Conservation (phyloP, 2,329 filamentous ascomycete genomes). For the Bipolaris oryzae region DNA sequence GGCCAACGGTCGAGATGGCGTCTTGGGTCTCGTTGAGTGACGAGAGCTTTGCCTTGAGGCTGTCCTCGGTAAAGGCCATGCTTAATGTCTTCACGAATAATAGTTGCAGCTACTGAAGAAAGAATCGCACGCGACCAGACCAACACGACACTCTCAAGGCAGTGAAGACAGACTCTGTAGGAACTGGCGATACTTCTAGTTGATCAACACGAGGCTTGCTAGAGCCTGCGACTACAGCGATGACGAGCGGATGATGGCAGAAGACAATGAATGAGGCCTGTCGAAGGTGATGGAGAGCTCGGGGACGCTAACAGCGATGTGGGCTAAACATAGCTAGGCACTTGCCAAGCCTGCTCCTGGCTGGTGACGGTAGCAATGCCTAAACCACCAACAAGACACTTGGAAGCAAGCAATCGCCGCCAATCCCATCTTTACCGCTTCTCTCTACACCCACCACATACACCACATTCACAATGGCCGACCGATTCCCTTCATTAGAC, state of each 20-base stretch:
- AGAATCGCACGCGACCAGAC: conserved; percentile 31
- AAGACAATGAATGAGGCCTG: conserved; percentile 19
- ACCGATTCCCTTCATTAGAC: conserved; percentile 60
- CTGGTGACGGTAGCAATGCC: conserved; percentile 16
- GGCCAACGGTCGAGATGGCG: conserved; percentile 91
- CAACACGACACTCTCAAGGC: conserved; percentile 10
- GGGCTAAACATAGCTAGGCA: conserved; percentile 30
- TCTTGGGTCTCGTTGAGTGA: conserved; percentile 97
- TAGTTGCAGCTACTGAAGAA: conserved; percentile 21
- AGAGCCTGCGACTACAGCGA: conserved; percentile 23
- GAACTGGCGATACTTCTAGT: conserved; percentile 14
- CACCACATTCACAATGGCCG: conserved; percentile 50
- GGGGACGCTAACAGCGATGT: conserved; percentile 28
- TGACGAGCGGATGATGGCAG: conserved; percentile 24
- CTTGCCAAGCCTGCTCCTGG: conserved; percentile 25
- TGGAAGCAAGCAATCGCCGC: conserved; percentile 29
- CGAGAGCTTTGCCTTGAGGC: conserved; percentile 91
- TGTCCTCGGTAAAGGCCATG: conserved; percentile 97
- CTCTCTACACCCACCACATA: not conserved
- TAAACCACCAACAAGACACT: conserved; percentile 20
- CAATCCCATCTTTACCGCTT: conserved; percentile 7
- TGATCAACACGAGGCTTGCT: conserved; percentile 11
- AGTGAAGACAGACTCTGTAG: conserved; percentile 2
- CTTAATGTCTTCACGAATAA: conserved; percentile 29
- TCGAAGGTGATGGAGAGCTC: conserved; percentile 21